Conservation (phyloP, 1,139 yeast genomes). For the Diutina rugosa region DNA sequence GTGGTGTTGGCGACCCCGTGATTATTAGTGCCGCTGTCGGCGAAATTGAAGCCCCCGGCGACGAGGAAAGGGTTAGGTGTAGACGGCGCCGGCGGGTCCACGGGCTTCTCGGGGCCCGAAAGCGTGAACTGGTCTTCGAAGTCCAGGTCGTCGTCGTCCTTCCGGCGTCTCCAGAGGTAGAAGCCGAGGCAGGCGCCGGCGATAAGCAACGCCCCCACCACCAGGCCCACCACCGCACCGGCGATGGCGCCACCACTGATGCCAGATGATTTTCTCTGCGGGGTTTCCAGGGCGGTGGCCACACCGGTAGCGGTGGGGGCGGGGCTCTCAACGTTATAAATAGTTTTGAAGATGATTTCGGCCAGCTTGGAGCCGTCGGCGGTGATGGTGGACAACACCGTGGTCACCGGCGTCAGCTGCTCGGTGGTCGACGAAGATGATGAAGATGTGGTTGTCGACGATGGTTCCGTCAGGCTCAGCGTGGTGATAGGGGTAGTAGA, state of each 20-base stretch:
- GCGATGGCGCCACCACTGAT: constrained; percentile 59
- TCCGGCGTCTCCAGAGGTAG: constrained; percentile 25
- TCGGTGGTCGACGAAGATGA: constrained; percentile 5
- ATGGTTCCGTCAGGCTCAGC: constrained; percentile 6
- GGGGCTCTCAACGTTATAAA: neutral
- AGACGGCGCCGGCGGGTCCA: constrained; percentile 6
- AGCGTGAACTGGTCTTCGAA: constrained; percentile 8
- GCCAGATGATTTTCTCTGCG: neutral
- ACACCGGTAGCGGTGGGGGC: neutral
- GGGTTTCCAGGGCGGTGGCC: neutral
- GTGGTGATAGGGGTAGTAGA: constrained; percentile 2
- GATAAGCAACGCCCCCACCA: constrained; percentile 30
- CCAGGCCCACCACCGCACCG: constrained; percentile 56
- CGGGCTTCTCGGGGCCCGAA: constrained; percentile 3
- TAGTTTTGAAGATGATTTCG: neutral
- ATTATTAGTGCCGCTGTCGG: neutral
- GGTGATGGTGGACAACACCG: constrained; percentile 1
- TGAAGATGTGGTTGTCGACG: constrained; percentile 8
- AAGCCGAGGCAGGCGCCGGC: constrained; percentile 22
- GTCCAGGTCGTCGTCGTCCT: constrained; percentile 19
- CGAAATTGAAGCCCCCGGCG: constrained; percentile 6
- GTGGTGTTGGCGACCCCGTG: neutral
- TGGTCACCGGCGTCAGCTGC: neutral
- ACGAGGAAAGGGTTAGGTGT: constrained; percentile 15
- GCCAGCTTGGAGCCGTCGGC: constrained; percentile 1